Evolutionary conservation across 2,329 filamentous ascomycete species (phyloP), one percentile per base, ranked within the genome.

Genomic region (Arthrinium puccinioides): DNA sequence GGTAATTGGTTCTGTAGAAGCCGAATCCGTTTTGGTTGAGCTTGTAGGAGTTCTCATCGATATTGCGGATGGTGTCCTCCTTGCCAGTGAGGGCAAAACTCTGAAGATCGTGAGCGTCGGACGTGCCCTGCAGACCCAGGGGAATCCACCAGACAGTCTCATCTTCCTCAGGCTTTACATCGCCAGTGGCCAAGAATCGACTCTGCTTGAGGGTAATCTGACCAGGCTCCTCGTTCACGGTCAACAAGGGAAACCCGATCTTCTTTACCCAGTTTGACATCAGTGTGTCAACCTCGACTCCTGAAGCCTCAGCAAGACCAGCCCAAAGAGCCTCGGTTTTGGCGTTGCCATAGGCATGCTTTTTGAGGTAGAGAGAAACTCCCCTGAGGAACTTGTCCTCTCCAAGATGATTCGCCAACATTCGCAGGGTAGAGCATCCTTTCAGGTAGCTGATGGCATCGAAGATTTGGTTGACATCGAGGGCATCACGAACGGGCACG

Each of bases 381-480:
- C 92, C 92, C 55, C 85, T 82, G 36, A 98, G 70, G 72, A 98
- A 98, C 2, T 78, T 84, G 53, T 95, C 80, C 36, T 84, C 81
- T 11, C 88, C 88, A 14, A 98, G 77, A 60, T 97, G 86, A 52
- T 84, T 82, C 50, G 87, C 90, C 51, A 98, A 66, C 92, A 98
- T 98, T 55, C 92, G 84, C 55, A 98, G 92, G 42, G 92, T 86
- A 3, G 90, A 95, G 66, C 87, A 94, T 24, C 92, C 92, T 68
- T 98, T 97, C 44, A 94, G 72, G 58, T 97, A 98, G 63, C 86
- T 94, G 63, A 98, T 97, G 58, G 83, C 78, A 59, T 98, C 92
- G 55, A 98, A 98, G 47, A 97, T 94, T 61, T 98, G 92, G 61
- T 97, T 94, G 47, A 97, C 87, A 51, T 97, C 92, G 9, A 97